These are phyloP conservation scores for Macrotyloma uniflorum DNA, from an alignment of 306 rosid species.

Conservation along the genomic window DNA sequence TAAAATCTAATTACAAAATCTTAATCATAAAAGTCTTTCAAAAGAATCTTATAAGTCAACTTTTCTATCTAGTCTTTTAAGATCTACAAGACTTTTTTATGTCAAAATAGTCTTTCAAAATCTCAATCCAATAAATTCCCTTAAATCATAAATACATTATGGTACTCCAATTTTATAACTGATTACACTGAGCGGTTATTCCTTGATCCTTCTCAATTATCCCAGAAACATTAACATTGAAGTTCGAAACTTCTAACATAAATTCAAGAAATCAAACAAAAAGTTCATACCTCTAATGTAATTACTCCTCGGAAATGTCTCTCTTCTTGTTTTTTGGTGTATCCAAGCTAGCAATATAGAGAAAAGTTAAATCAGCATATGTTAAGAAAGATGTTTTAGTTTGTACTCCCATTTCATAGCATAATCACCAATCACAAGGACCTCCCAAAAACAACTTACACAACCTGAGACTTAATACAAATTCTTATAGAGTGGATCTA, in stretches of 20 bases:
- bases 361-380: slow-evolving; percentile 15
- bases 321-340: slow-evolving; percentile 67
- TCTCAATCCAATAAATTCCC: too few species aligned
- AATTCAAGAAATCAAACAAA: slow-evolving; percentile 28
- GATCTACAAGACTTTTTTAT: too few species aligned
- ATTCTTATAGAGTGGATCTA: too few species aligned
- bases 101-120: too few species aligned
- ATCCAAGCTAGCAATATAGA: slow-evolving; percentile 57
- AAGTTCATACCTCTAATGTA: slow-evolving; percentile 57
- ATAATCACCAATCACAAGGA: background rate
- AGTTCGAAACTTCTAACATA: slow-evolving; percentile 24
- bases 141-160: background rate
- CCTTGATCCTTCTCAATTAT: slow-evolving; percentile 2
- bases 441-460: slow-evolving; percentile 6
- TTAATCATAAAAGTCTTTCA: too few species aligned
- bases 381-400: slow-evolving; percentile 1
- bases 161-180: background rate
- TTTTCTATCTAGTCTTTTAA: too few species aligned
- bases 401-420: background rate
- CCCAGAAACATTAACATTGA: slow-evolving; percentile 15
- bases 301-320: slow-evolving; percentile 61
- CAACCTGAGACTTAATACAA: background rate
- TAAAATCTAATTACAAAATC: too few species aligned
- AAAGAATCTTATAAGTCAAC: too few species aligned
- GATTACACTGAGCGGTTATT: slow-evolving; percentile 3